Evolutionary conservation across 257 asterid species (phyloP).

Genomic region (Echites panduratus): DNA sequence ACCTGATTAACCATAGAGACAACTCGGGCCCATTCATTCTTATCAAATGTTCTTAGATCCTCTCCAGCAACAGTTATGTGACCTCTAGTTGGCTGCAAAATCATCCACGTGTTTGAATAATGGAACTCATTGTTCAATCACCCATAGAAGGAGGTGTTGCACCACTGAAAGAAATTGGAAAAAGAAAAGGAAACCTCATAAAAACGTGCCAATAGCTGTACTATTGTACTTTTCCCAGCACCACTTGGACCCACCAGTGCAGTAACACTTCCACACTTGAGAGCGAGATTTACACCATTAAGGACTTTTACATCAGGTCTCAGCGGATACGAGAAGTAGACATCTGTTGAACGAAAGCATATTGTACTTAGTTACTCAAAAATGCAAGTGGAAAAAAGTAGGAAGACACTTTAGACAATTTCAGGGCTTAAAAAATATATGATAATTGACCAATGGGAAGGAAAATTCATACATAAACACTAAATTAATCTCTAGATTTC

Average conservation of each 20-base stretch:
- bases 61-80: constrained; percentile 93
- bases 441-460: not conserved
- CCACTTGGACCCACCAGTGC: constrained; percentile 98
- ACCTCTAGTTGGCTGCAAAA: constrained; percentile 83
- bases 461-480: not conserved
- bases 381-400: not conserved
- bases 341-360: constrained; percentile 43
- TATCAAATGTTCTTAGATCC: constrained; percentile 87
- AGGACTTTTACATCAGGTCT: constrained; percentile 90
- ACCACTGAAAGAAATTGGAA: not conserved
- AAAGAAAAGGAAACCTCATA: constrained; percentile 57
- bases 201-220: constrained; percentile 90
- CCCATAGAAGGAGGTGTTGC: not conserved
- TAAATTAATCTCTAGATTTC: not conserved
- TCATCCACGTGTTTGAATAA: not conserved
- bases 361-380: not conserved
- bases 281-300: constrained; percentile 64
- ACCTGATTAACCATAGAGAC: constrained; percentile 95
- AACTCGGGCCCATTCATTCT: constrained; percentile 92
- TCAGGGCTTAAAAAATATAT: not conserved
- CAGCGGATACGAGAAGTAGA: constrained; percentile 83
- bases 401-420: constrained; percentile 7
- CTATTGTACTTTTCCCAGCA: constrained; percentile 95
- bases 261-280: constrained; percentile 79
- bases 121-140: not conserved